Evolutionary conservation across 225 moss, liverwort and hornwort species (phyloP), one percentile per base, ranked within the genome.

Genomic region (Pseudoscleropodium purum): DNA sequence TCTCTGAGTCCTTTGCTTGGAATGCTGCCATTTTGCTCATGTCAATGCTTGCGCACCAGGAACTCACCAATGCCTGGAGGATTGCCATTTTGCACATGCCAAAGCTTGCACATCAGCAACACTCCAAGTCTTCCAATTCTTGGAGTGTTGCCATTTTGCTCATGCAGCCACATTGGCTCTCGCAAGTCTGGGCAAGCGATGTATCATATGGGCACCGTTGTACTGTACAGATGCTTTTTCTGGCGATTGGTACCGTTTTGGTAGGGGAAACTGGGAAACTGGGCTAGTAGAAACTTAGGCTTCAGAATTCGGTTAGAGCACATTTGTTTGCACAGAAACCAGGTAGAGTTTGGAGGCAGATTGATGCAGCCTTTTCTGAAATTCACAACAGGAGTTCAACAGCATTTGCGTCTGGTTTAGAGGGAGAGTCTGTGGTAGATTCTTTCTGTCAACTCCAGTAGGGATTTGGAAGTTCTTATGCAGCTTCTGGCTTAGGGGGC

Each of bases 161-260:
- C 30, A 41, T 64, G 87, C 84, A 74, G 87, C 89, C 89, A 79
- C 87, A 81, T 87, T 91, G 87, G 89, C 89, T 84, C 75, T 81
- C 61, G 81, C 87, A 62, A 69, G 86, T 67, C 60, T 18, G 75
- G 77, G 78, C 81, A 59, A 69, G 72, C 54, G 52, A 85, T 91
- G 91, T 91, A 87, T 56, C 49, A 79, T 84, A 89, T 57, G 73
- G 74, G 26, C 79, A 65, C 80, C 62, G 39, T 82, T 78, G 25
- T 69, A 83, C 41, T 83, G 25, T 69, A 83, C 51, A 64, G 15
- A 83, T 83, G 52, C 72, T 66, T 81, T 60, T 88, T 65, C 81
- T 82, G 75, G 88, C 68, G 36, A 57, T 88, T 49, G 75, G 65
- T 52, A 70, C 59, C 27, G 57, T 81, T 65, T 79, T 56, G 80